Evolutionary conservation across 2,329 filamentous ascomycete species (phyloP), one percentile per base, ranked within the genome.

Genomic region (Cytospora chrysosperma): DNA sequence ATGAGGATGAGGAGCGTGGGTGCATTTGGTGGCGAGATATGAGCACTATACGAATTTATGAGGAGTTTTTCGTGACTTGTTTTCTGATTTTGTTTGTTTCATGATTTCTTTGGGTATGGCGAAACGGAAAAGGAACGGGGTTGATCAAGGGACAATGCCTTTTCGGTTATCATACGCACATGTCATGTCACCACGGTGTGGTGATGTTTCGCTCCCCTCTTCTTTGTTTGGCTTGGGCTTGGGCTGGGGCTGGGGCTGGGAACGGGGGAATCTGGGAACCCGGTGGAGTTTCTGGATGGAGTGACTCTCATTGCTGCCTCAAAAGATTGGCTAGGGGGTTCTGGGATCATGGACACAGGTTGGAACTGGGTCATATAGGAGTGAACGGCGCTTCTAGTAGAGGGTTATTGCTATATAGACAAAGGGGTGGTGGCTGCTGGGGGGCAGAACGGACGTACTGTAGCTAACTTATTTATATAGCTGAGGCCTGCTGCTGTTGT

Each of bases 1-100:
- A 56, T 65, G 52, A 55, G 63, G 7, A 52, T 63, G 52, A 50
- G 56, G 47, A 58, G 37, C 17, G 50, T 27, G 24, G 27, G 43
- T 12, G 15, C 53, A 24, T 32, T 61, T 17, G 59, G 51, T 15
- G 51, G 59, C 17, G 37, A 37, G 5, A 55, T 61, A 17, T 55
- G 28, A 61, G 19, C 21, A 27, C 17, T 21, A 40, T 24, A 28
- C 15, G n/a, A 21, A 27, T 9, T n/a, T 1, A 30, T 17, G 30
- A n/a, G n/a, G n/a, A n/a, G n/a, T n/a, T n/a, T n/a, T n/a, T n/a
- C n/a, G n/a, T n/a, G n/a, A n/a, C n/a, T n/a, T n/a, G n/a, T n/a
- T 12, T 21, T 49, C 9, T 24, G 40, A 1, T 26, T 43, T 30
- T 24, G 4, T 8, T 24, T 59, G 1, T 28, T 5, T 26, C 15